phyloP scores from a whole-genome alignment of 1,284 basidiomycete species.

The Tremellales sp. region DNA sequence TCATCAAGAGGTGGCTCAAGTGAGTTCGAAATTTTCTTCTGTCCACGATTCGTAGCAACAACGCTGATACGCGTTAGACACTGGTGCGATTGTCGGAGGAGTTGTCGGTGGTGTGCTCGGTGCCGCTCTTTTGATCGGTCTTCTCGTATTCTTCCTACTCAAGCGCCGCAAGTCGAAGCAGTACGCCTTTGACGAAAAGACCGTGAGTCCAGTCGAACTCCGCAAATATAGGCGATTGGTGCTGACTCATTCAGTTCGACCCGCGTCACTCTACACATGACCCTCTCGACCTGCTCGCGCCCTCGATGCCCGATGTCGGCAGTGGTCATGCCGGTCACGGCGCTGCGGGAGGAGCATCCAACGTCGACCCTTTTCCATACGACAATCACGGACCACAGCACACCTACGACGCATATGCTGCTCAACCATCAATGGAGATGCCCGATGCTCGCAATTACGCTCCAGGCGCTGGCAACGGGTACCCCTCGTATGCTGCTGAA shows the following conservation, averaged over 20 bases:
- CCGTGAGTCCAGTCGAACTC: slow-evolving; percentile 29
- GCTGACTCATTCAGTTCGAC: slow-evolving; percentile 32
- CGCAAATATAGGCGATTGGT: not conserved
- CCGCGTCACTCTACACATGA: slow-evolving; percentile 41
- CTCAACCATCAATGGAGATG: slow-evolving; percentile 32
- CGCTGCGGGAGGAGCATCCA: slow-evolving; percentile 5
- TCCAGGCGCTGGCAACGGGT: slow-evolving; percentile 13
- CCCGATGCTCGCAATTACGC: slow-evolving; percentile 42
- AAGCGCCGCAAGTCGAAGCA: slow-evolving; percentile 27
- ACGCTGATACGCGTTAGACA: slow-evolving; percentile 18
- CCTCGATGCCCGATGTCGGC: slow-evolving; percentile 28
- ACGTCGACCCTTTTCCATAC: slow-evolving; percentile 33
- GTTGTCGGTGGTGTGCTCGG: slow-evolving; percentile 47
- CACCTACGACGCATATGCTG: slow-evolving; percentile 23
- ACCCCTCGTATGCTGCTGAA: slow-evolving; percentile 18
- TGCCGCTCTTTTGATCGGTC: slow-evolving; percentile 28
- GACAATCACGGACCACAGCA: slow-evolving; percentile 4
- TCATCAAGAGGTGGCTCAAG: slow-evolving; percentile 10
- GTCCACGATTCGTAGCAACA: not conserved
- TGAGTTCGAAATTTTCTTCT: slow-evolving; percentile 10
- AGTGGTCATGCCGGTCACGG: slow-evolving; percentile 9
- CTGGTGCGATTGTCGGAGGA: slow-evolving; percentile 47
- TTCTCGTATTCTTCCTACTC: slow-evolving; percentile 40
- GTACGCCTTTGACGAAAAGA: slow-evolving; percentile 48
- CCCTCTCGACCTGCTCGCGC: slow-evolving; percentile 37